Percentiles rank a stretch among this genome's conserved stretches.
Evolutionary conservation across 1,284 basidiomycete species (phyloP).

Genomic region (Bjerkandera adusta): DNA sequence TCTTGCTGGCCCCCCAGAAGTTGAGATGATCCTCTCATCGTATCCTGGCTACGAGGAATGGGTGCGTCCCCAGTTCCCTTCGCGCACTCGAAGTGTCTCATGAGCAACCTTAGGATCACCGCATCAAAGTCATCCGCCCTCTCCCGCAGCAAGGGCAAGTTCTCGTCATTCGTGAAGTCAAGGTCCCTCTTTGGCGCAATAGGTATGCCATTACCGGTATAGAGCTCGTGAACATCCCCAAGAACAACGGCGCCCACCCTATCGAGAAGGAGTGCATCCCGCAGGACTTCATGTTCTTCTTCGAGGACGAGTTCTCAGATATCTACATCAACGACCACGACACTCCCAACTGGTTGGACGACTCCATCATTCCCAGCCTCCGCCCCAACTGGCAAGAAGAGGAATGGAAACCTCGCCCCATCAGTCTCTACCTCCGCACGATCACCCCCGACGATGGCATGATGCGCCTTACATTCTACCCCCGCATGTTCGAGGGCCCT

Average conservation of each 20-base stretch:
- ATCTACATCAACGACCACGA: conserved; percentile 54
- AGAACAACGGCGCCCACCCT: conserved; percentile 19
- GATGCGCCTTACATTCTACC: conserved; percentile 22
- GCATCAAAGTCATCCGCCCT: conserved; percentile 51
- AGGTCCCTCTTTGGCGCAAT: conserved; percentile 11
- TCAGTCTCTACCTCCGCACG: conserved; percentile 25
- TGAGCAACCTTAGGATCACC: conserved; percentile 33
- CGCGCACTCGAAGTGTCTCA: conserved; percentile 12
- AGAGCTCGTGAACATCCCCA: conserved; percentile 19
- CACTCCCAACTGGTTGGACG: conserved; percentile 31
- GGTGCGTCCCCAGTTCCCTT: conserved; percentile 5
- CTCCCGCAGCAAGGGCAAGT: conserved; percentile 53
- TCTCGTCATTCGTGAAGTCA: conserved; percentile 47
- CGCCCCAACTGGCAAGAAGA: conserved; percentile 25
- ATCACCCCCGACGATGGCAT: conserved; percentile 12
- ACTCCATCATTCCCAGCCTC: conserved; percentile 23
- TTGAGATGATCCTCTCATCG: conserved; percentile 29
- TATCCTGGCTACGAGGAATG: not conserved
- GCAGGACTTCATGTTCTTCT: conserved; percentile 21
- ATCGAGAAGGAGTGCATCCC: conserved; percentile 19
- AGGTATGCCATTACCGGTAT: conserved; percentile 17
- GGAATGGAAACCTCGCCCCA: conserved; percentile 40
- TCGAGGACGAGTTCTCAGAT: conserved; percentile 29
- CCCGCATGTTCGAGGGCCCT: conserved; percentile 11
- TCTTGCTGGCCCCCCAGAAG: too few relatives aligned